phyloP scores from a whole-genome alignment of 495 filamentous ascomycete species.

The Friedmanniomyces simplex region DNA sequence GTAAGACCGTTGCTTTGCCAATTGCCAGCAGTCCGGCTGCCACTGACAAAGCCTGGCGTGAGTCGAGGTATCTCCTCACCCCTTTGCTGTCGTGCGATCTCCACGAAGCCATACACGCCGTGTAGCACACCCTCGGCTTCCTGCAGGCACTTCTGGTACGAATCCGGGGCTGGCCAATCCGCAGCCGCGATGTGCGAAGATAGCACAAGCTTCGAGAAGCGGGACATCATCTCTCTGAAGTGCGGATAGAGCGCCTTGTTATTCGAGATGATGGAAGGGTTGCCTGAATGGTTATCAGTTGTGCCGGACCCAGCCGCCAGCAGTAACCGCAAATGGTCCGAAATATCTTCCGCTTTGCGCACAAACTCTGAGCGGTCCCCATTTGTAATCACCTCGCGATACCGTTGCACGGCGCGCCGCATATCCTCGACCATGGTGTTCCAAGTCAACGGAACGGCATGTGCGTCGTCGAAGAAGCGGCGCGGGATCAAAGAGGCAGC shows the following conservation, averaged over 20 bases:
- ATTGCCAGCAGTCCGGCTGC: slow-evolving; percentile 69
- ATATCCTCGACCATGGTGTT: slow-evolving; percentile 81
- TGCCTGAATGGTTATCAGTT: slow-evolving; percentile 96
- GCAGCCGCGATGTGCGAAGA: slow-evolving; percentile 97
- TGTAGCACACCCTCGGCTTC: slow-evolving; percentile 92
- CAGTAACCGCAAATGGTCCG: slow-evolving; percentile 87
- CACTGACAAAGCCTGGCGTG: slow-evolving; percentile 80
- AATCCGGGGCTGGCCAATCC: slow-evolving; percentile 79
- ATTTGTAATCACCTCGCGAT: slow-evolving; percentile 71
- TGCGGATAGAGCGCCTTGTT: slow-evolving; percentile 95
- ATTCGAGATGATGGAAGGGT: slow-evolving; percentile 96
- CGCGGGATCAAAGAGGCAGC: slow-evolving; percentile 54
- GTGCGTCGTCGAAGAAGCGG: slow-evolving; percentile 77
- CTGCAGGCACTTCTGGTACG: slow-evolving; percentile 82
- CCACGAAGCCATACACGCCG: slow-evolving; percentile 89
- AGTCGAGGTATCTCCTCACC: slow-evolving; percentile 83
- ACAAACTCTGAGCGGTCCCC: slow-evolving; percentile 84
- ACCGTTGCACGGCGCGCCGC: slow-evolving; percentile 74
- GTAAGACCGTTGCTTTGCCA: slow-evolving; percentile 88
- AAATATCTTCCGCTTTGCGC: slow-evolving; percentile 86
- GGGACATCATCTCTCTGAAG: slow-evolving; percentile 98
- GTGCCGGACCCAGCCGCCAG: slow-evolving; percentile 90
- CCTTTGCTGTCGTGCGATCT: slow-evolving; percentile 83
- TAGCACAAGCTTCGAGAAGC: slow-evolving; percentile 94
- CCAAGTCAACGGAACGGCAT: slow-evolving; percentile 70